A percentile compares a stretch with the other conserved stretches of the same genome.
Evolutionary conservation across 2,329 filamentous ascomycete genomes (phyloP).

Genomic region (Lachnellula subtilissima): DNA sequence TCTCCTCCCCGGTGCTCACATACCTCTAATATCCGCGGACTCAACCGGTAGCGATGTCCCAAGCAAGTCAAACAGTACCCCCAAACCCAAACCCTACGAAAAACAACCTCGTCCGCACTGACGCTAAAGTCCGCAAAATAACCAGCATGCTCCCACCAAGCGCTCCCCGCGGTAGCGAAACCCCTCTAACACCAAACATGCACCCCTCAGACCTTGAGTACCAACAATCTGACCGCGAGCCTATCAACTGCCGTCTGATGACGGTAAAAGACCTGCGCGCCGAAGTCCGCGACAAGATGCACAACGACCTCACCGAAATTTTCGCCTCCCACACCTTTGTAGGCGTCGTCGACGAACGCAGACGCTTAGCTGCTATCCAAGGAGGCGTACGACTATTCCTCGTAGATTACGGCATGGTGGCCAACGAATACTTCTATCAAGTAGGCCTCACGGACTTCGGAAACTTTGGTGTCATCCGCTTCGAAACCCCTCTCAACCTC

Average conservation of each 20-base stretch:
- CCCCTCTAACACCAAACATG: conserved; percentile 18
- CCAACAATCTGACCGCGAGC: conserved; percentile 64
- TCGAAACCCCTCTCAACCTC: conserved; percentile 71
- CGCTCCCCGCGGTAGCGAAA: conserved; percentile 31
- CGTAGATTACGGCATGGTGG: conserved; percentile 84
- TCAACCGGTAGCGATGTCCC: conserved; percentile 14
- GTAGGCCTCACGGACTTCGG: conserved; percentile 90
- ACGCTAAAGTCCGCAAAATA: conserved; percentile 85
- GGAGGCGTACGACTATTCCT: conserved; percentile 88
- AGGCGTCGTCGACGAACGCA: conserved; percentile 80
- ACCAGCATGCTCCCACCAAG: conserved; percentile 84
- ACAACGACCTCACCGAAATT: conserved; percentile 80
- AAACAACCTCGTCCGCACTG: conserved; percentile 86
- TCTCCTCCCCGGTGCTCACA: conserved; percentile 64
- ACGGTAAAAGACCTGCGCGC: conserved; percentile 82
- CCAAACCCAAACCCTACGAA: conserved; percentile 64
- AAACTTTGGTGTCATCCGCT: conserved; percentile 82
- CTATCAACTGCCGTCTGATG: conserved; percentile 67
- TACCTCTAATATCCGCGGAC: conserved; percentile 28
- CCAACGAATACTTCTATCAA: conserved; percentile 92
- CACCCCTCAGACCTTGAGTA: conserved; percentile 58
- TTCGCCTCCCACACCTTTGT: conserved; percentile 89
- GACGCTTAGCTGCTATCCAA: conserved; percentile 88
- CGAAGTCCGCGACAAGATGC: conserved; percentile 74
- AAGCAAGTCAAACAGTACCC: conserved; percentile 30